Conservation (phyloP, 345 rosid species). For the Populus davidiana region DNA sequence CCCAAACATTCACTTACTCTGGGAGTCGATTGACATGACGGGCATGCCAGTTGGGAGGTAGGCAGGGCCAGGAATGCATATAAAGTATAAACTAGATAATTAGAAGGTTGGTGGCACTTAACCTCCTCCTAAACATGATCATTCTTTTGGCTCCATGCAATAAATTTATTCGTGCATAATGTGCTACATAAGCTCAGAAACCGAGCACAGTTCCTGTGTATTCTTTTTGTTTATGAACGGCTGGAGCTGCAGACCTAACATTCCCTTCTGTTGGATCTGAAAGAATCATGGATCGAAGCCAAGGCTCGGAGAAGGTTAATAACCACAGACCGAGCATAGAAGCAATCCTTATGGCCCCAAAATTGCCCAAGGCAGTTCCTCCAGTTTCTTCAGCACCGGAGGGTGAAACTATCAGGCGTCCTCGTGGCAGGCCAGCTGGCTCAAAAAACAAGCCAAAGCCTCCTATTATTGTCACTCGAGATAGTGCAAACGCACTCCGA, state of each 20-base stretch:
- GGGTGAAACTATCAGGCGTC: slow-evolving; percentile 57
- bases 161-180: slow-evolving; percentile 40
- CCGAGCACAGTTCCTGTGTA: slow-evolving; percentile 18
- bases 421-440: slow-evolving; percentile 91
- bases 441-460: slow-evolving; percentile 96
- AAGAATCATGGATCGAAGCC: slow-evolving; percentile 43
- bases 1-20: not conserved
- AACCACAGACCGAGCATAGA: slow-evolving; percentile 30
- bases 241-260: slow-evolving; percentile 47
- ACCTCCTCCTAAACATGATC: slow-evolving; percentile 72
- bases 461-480: slow-evolving; percentile 78
- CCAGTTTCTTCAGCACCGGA: slow-evolving; percentile 51
- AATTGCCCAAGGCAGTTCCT: slow-evolving; percentile 47
- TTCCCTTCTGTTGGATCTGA: slow-evolving; percentile 43
- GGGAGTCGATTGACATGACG: slow-evolving; percentile 58
- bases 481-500: slow-evolving; percentile 78
- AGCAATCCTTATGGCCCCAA: slow-evolving; percentile 34
- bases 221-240: slow-evolving; percentile 37
- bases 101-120: slow-evolving; percentile 64
- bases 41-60: slow-evolving; percentile 49
- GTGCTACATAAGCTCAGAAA: slow-evolving; percentile 55
- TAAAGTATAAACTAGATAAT: slow-evolving; percentile 25
- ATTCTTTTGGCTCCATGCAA: slow-evolving; percentile 57
- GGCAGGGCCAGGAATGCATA: slow-evolving; percentile 40
- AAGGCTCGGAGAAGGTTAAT: slow-evolving; percentile 40